Conservation (phyloP, 805 yeast genomes). For the Candida odintsovae region DNA sequence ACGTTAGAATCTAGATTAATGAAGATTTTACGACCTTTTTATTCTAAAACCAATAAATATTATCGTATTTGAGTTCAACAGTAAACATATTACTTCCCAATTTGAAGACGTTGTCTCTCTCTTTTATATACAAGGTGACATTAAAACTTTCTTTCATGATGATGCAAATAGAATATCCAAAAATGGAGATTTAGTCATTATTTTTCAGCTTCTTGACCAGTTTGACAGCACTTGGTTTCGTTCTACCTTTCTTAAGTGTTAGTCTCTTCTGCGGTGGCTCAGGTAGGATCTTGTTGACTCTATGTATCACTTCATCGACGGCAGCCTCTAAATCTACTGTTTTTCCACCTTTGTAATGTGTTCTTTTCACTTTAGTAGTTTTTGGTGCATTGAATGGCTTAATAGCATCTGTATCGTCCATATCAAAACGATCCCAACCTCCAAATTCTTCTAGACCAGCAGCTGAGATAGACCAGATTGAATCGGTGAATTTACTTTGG, state of each 20-base stretch:
- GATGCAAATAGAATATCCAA: background rate
- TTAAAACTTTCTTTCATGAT: background rate
- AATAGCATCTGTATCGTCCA: background rate
- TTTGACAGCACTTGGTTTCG: conserved; percentile 3
- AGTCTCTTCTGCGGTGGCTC: conserved; percentile 8
- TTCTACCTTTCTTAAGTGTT: conserved; percentile 5
- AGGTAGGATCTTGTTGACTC: conserved; percentile 24
- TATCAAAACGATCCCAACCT: background rate
- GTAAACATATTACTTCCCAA: background rate
- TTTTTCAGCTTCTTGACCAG: conserved; percentile 2
- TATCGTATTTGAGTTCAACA: background rate
- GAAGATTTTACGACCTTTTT: background rate
- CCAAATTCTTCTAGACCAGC: conserved; percentile 29
- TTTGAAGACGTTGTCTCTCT: background rate
- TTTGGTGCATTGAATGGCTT: background rate
- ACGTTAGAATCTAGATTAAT: conserved; percentile 25
- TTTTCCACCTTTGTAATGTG: background rate
- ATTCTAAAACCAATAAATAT: background rate
- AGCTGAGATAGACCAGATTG: conserved; percentile 31
- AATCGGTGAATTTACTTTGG: conserved; percentile 17
- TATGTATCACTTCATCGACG: conserved; percentile 3
- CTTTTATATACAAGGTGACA: background rate
- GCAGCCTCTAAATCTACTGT: conserved; percentile 7
- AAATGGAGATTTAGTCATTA: background rate
- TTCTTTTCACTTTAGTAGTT: background rate